Conservation (phyloP, 1,139 yeast species). For the Pichia sp. region DNA sequence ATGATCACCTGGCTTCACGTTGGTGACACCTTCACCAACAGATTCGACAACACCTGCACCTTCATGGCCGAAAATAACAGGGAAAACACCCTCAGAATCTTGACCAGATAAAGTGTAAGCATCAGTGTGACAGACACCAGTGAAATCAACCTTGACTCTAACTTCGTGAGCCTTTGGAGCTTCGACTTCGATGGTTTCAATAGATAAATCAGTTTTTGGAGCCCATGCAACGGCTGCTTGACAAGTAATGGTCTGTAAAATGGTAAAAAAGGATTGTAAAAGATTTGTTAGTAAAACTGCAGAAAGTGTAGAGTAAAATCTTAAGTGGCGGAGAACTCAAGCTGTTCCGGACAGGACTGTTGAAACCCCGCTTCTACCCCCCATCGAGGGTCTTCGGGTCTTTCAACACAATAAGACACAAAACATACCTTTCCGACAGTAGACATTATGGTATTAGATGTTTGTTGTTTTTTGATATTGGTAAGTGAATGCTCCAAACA, state of each 20-base stretch:
- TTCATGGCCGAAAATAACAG: slow-evolving; percentile 88
- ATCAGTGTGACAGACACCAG: slow-evolving; percentile 98
- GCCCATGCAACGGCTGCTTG: slow-evolving; percentile 98
- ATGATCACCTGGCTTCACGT: slow-evolving; percentile 81
- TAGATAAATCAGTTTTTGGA: slow-evolving; percentile 75
- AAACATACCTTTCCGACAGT: slow-evolving; percentile 28
- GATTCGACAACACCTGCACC: slow-evolving; percentile 96
- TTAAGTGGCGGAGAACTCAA: too few species aligned
- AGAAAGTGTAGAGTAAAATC: too few species aligned
- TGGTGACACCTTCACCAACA: slow-evolving; percentile 87
- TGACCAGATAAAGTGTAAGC: slow-evolving; percentile 91
- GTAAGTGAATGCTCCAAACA: too few species aligned
- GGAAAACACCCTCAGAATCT: slow-evolving; percentile 97
- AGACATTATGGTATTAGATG: slow-evolving; percentile 22
- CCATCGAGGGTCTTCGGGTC: too few species aligned
- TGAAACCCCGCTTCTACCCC: too few species aligned
- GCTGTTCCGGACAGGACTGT: too few species aligned
- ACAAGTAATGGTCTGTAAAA: slow-evolving; percentile 59
- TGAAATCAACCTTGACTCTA: slow-evolving; percentile 76
- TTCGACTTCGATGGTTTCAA: slow-evolving; percentile 84
- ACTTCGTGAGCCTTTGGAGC: slow-evolving; percentile 98
- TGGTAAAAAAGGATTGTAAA: too few species aligned
- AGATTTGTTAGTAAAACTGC: too few species aligned
- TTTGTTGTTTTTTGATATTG: too few species aligned
- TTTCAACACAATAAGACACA: too few species aligned